These are phyloP conservation scores for Austroboletus eburneus DNA, from an alignment of 768 basidiomycete species.

Conservation along the genomic window DNA sequence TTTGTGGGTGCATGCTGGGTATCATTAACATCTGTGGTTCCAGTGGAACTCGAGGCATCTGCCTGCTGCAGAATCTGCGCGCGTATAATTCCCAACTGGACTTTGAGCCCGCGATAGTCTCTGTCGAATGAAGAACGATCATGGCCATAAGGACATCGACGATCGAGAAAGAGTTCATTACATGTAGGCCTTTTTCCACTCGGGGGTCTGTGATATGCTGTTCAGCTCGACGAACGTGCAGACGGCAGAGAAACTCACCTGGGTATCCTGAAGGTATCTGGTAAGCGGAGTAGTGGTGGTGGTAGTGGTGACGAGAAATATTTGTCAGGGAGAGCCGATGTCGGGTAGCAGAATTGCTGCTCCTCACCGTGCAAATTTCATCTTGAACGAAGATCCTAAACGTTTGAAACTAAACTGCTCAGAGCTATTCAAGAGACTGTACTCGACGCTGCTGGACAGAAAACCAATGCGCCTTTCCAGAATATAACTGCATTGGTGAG, in stretches of 20 bases:
- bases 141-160: neutral
- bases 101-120: conserved; percentile 75
- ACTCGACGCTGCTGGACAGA: too few relatives aligned
- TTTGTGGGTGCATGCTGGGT: neutral
- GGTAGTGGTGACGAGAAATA: neutral
- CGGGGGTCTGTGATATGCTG: conserved; percentile 48
- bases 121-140: conserved; percentile 32
- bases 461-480: neutral
- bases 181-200: conserved; percentile 41
- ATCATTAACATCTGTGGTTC: conserved; percentile 1
- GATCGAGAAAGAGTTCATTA: conserved; percentile 1
- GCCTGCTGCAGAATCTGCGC: conserved; percentile 25
- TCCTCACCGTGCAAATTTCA: conserved; percentile 60
- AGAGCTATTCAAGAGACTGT: too few relatives aligned
- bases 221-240: neutral
- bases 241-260: conserved; percentile 36
- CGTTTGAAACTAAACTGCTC: neutral
- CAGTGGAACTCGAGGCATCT: neutral
- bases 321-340: neutral
- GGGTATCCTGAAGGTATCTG: conserved; percentile 67
- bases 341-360: neutral
- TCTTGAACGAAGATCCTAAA: too few relatives aligned
- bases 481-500: neutral
- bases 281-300: neutral
- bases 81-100: conserved; percentile 55